phyloP scores from a whole-genome alignment of 2,329 filamentous ascomycete species.

The Curvularia sp. region DNA sequence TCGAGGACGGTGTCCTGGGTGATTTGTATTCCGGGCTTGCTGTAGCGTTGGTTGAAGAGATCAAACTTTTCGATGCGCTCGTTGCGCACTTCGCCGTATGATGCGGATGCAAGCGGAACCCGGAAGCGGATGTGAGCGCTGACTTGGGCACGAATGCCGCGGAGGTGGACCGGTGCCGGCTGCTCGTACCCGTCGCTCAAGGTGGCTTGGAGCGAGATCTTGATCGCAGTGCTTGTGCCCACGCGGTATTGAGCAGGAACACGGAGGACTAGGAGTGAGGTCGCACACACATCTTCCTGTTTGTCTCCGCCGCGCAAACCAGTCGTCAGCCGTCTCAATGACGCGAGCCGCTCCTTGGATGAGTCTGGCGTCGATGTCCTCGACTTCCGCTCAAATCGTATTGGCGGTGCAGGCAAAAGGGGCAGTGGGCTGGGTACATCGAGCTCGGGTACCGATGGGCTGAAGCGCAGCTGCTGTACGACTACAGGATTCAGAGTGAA shows the following conservation, averaged over 20 bases:
- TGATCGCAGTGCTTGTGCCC: slow-evolving; percentile 19
- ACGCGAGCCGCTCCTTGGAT: slow-evolving; percentile 11
- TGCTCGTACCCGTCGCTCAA: slow-evolving; percentile 8
- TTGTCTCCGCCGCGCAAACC: slow-evolving; percentile 18
- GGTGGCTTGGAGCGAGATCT: slow-evolving; percentile 23
- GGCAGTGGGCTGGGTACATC: slow-evolving; percentile 3
- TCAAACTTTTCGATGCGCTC: slow-evolving; percentile 25
- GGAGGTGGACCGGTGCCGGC: slow-evolving; percentile 27
- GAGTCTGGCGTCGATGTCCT: slow-evolving; percentile 19
- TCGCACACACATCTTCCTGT: slow-evolving; percentile 18
- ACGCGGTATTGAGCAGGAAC: slow-evolving; percentile 23
- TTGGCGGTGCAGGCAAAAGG: slow-evolving; percentile 15
- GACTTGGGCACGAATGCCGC: slow-evolving; percentile 31
- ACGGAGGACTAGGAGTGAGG: slow-evolving; percentile 25
- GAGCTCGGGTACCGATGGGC: slow-evolving; percentile 25
- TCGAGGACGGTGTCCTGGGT: slow-evolving; percentile 16
- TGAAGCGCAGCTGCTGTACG: slow-evolving; percentile 29
- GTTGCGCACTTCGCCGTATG: slow-evolving; percentile 19
- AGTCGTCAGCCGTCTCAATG: slow-evolving; percentile 19
- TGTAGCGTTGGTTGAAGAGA: slow-evolving; percentile 30
- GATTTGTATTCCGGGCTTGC: slow-evolving; percentile 26
- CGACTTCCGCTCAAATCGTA: slow-evolving; percentile 24
- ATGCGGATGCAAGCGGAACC: slow-evolving; percentile 18
- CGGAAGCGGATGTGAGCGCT: slow-evolving; percentile 24
- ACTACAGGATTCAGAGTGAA: slow-evolving; percentile 27